Evolutionary conservation across 2,329 filamentous ascomycete genomes (phyloP), one percentile per base, ranked within the genome.

Genomic region (Chalara sp.): DNA sequence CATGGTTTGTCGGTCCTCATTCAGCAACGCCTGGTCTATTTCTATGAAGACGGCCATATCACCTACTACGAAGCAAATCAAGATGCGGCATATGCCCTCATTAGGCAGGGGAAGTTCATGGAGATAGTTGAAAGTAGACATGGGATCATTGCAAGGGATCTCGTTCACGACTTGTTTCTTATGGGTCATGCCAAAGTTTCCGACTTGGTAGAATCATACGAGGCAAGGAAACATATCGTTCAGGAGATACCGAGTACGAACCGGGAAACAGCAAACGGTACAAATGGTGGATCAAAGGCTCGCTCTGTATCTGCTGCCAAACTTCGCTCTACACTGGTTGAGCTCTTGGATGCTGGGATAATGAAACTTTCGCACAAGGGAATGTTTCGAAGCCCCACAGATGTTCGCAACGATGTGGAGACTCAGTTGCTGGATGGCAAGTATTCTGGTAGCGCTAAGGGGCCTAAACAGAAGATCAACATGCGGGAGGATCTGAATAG

Each of bases 31-130:
- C 80, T 97, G 46, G 75, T 95, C 56, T 89, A 83, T 67, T 86
- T 91, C 68, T 78, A 83, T 53, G 65, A 75, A 50, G 79, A 84
- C 50, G 78, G 77, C 6, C 40, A 46, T 44, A 67, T 76, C 46
- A 86, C 87, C 29, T 83, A 81, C 65, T 99, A 97, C 70, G 88
- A 96, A 66, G 87, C 89, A 52, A 90, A 96, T 62, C 75, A 84
- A 64, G 75, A 83, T 58, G 81, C 84, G 54, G 87, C 89, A 56
- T 97, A 97, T 70, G 84, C 84, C 59, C 76, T 96, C 42, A 75
- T 91, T 37, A 86, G 93, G 52, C 80, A 81, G 4, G 90, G 89
- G 42, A 93, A 89, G 68, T 86, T 96, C 39, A 72, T 93, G 31
- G 80, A 90, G 56, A 74, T 89, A 53, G 78, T 93, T 42, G 83